These are phyloP conservation scores for Microascus cirrosus DNA, from an alignment of 2,329 filamentous ascomycete species.

Conservation along the genomic window DNA sequence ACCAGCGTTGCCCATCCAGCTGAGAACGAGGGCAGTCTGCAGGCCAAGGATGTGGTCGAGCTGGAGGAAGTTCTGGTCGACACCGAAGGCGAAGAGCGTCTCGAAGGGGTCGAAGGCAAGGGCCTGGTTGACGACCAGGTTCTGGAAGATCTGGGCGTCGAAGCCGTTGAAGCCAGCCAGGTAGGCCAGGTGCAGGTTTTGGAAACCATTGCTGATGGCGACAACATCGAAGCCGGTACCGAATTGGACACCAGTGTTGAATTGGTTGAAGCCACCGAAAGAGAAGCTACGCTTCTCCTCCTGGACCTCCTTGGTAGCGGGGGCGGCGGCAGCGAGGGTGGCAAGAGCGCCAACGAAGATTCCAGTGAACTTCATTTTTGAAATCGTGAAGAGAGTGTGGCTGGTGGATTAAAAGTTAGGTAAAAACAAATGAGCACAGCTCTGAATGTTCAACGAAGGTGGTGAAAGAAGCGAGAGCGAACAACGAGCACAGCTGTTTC, in stretches of 20 bases:
- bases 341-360: slow-evolving; percentile 32
- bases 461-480: slow-evolving; percentile 26
- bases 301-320: slow-evolving; percentile 17
- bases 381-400: slow-evolving; percentile 13
- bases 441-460: slow-evolving; percentile 24
- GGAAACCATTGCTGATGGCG: slow-evolving; percentile 25
- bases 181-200: slow-evolving; percentile 29
- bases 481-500: slow-evolving; percentile 35
- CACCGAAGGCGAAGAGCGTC: slow-evolving; percentile 29
- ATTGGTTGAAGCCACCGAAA: slow-evolving; percentile 25
- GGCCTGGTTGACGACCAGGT: slow-evolving; percentile 18
- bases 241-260: slow-evolving; percentile 25
- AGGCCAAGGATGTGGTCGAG: slow-evolving; percentile 26
- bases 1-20: slow-evolving; percentile 20
- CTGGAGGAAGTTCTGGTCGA: slow-evolving; percentile 29
- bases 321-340: slow-evolving; percentile 30
- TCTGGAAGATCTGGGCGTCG: slow-evolving; percentile 28
- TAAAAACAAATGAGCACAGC: slow-evolving; percentile 29
- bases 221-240: slow-evolving; percentile 24
- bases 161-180: slow-evolving; percentile 34
- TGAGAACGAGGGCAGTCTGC: slow-evolving; percentile 26
- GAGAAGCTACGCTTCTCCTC: slow-evolving; percentile 21
- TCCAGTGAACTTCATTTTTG: slow-evolving; percentile 38
- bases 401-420: slow-evolving; percentile 11
- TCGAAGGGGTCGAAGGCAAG: slow-evolving; percentile 30